phyloP scores from a whole-genome alignment of 108 stramenopile genomes.

The Cyclostephanos invisitatus region DNA sequence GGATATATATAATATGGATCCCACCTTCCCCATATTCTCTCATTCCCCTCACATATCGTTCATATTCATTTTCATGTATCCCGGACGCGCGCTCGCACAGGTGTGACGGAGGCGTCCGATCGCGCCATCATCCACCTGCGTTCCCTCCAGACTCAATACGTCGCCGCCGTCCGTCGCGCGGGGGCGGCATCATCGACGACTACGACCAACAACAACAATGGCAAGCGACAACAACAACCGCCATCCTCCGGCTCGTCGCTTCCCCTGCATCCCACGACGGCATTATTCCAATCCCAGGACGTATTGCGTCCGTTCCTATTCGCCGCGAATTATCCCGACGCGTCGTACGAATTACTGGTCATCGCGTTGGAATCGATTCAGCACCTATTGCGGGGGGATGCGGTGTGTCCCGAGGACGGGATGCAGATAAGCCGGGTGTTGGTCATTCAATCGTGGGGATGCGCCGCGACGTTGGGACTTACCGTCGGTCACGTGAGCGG shows the following conservation, averaged over 20 bases:
- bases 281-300: slow-evolving; percentile 76
- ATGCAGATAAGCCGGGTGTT: slow-evolving; percentile 75
- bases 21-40: neutral
- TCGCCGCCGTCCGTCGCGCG: slow-evolving; percentile 78
- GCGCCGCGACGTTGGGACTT: slow-evolving; percentile 38
- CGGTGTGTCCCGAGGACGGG: slow-evolving; percentile 76
- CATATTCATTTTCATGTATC: neutral
- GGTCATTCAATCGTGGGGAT: slow-evolving; percentile 77
- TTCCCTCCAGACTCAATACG: slow-evolving; percentile 76
- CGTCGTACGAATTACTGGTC: slow-evolving; percentile 55
- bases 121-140: slow-evolving; percentile 80
- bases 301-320: slow-evolving; percentile 83
- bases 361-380: slow-evolving; percentile 74
- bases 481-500: slow-evolving; percentile 7
- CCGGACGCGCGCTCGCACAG: slow-evolving; percentile 29
- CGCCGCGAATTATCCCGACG: slow-evolving; percentile 83
- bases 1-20: too few relatives aligned
- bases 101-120: slow-evolving; percentile 86
- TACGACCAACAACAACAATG: slow-evolving; percentile 8
- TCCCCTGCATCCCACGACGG: slow-evolving; percentile 73
- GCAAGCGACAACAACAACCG: slow-evolving; percentile 4
- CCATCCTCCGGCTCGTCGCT: slow-evolving; percentile 15
- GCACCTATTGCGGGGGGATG: slow-evolving; percentile 74
- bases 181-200: too few relatives aligned
- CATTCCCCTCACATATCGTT: neutral